Conservation (phyloP, 345 rosid genomes). For the Eutrema yunnanense region DNA sequence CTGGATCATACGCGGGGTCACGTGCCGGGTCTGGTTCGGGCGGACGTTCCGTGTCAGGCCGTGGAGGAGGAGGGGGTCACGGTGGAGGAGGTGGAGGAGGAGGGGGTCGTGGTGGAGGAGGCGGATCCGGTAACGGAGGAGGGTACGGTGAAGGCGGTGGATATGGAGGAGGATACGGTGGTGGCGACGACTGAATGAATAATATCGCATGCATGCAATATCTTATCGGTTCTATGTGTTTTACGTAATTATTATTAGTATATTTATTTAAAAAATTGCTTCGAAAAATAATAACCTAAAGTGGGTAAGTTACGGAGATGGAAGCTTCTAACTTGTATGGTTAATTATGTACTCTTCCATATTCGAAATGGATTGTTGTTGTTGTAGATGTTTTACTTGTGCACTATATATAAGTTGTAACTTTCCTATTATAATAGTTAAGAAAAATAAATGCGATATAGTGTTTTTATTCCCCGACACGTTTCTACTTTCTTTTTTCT, state of each 20-base stretch:
- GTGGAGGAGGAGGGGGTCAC: constrained; percentile 24
- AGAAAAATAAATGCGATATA: neutral
- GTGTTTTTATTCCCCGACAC: neutral
- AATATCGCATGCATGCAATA: constrained; percentile 15
- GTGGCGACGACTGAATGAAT: constrained; percentile 19
- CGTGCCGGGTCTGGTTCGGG: constrained; percentile 49
- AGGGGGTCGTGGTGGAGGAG: constrained; percentile 24
- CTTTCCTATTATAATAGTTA: neutral
- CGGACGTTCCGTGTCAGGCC: constrained; percentile 26
- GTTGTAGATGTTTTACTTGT: constrained; percentile 3
- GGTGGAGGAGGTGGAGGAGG: constrained; percentile 31
- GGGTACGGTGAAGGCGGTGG: constrained; percentile 33
- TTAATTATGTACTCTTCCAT: constrained; percentile 5
- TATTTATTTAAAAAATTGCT: too few relatives aligned
- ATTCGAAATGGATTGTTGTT: constrained; percentile 7
- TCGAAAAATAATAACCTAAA: neutral
- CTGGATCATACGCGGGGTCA: constrained; percentile 71
- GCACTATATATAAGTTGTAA: constrained; percentile 7
- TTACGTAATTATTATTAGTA: neutral
- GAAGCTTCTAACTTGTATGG: neutral
- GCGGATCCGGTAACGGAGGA: constrained; percentile 27
- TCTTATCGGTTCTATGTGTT: neutral
- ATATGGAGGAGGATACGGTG: constrained; percentile 30
- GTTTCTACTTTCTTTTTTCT: neutral
- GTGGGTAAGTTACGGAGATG: neutral